Evolutionary conservation across 2,329 filamentous ascomycete species (phyloP).

Genomic region (Drechslerella stenobrocha): DNA sequence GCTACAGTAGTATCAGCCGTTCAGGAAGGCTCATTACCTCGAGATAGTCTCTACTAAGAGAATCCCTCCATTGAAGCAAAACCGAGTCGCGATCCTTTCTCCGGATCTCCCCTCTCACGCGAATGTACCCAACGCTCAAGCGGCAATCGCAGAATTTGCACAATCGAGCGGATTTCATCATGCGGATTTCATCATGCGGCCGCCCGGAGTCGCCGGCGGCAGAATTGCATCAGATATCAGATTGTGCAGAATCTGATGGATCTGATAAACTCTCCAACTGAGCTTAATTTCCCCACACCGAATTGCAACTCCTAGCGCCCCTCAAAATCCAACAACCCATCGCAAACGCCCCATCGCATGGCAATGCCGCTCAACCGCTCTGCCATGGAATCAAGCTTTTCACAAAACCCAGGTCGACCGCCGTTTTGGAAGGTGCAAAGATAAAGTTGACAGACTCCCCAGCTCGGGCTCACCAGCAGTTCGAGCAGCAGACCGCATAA

Average conservation of each 20-base stretch:
- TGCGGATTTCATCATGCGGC: too few species aligned
- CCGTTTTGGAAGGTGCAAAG: conserved; percentile 42
- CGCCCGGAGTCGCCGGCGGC: too few species aligned
- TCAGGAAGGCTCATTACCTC: conserved; percentile 1
- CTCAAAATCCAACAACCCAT: conserved; percentile 42
- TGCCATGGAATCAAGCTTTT: conserved; percentile 39
- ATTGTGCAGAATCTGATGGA: conserved; percentile 35
- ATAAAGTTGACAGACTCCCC: conserved; percentile 9
- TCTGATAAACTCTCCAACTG: conserved; percentile 26
- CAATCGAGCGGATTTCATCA: too few species aligned
- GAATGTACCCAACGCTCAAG: too few species aligned
- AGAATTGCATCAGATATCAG: conserved; percentile 23
- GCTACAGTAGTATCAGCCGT: conserved; percentile 5
- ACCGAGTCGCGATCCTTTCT: too few species aligned
- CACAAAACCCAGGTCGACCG: conserved; percentile 18
- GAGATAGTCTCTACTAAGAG: too few species aligned
- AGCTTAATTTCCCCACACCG: conserved; percentile 40
- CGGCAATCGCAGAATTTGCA: too few species aligned
- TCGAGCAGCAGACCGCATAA: conserved; percentile 2
- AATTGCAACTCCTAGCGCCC: conserved; percentile 13
- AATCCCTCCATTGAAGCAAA: too few species aligned
- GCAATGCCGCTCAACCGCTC: neutral
- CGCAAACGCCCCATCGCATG: neutral
- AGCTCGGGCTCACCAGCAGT: conserved; percentile 18
- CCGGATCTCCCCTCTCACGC: too few species aligned